Base-by-base conservation (phyloP, 495 filamentous ascomycete species). In the Neurospora tetrasperma region DNA sequence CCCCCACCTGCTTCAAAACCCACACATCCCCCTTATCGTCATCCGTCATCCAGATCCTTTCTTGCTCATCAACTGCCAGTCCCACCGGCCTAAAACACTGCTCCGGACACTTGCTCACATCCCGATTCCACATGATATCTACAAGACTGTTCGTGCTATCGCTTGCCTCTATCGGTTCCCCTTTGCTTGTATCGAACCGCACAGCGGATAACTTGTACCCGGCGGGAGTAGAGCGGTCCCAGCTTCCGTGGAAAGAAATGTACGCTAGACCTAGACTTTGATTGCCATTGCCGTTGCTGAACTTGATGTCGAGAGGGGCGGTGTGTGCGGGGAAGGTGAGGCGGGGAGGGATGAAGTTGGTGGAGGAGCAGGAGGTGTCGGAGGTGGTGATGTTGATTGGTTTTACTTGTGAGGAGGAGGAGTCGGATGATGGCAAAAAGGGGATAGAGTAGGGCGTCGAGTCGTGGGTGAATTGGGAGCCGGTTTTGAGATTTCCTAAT, bases 271-370 rank as follows among this genome's bases (percentile, higher is more conserved):
- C 78, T 9, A 77, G 73, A 23, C 12, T 62, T 16, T 35, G 20
- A 43, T 41, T 20, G 39, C 9, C 9, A 35, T 78, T 80, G 44
- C 74, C 48, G 0, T 74, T 35, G 66, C 72, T 75, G 75, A 91
- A 90, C 54, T 85, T 87, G 73, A 90, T 86, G 73, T 90, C 89
- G 4, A 90, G 79, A 0, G 90, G 90, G 0, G 89, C 89, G 66
- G 81, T 85, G 73, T 92, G 90, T 0, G 89, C 88, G 38, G 69
- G 77, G 75, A 92, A 90, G 4, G 84, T 84, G 20, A 91, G 76
- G 0, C 84, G 76, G 3, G 90, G 88, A 4, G 86, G 46, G 5
- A 80, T 74, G 3, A 79, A 83, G 41, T 82, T 74, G 0, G 10
- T 12, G 11, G 74, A 69, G 0, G 76, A 74, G 74, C 88, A 91